Base-by-base conservation (phyloP, 164 flowering plant genomes). In the Brasenia schreberi region DNA sequence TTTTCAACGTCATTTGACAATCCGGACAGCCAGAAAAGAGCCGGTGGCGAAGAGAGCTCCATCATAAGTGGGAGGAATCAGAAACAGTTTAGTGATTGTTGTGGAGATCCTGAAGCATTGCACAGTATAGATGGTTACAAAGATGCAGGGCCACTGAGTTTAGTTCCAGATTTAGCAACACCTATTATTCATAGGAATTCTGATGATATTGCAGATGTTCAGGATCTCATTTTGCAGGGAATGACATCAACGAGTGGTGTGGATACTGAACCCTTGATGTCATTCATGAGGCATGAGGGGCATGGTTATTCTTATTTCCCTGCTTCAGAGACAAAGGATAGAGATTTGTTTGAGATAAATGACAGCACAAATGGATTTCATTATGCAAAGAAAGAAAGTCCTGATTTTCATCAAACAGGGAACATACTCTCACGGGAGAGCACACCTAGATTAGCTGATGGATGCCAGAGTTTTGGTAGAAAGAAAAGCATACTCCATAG, bases 401-500 rank as follows among this genome's bases (percentile, higher is more conserved):
- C 63, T 11, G 63, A 61, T 61, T n/a, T 23, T 18, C 10, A 61
- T 61, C n/a, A 69, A 2, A 73, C 71, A 27, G 64, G 10, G 49
- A 71, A 71, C 79, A 61, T 58, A 42, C 65, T 69, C 68, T 71
- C 79, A 19, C 62, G 72, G 62, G 72, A 70, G 5, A 52, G 63
- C 68, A 69, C 74, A 19, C 70, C 66, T 1, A 72, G 65, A 62
- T 71, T 73, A 60, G 59, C 70, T 43, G 71, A 63, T 33, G 45
- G 71, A 63, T 64, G 69, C 64, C 66, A 67, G 68, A 64, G 68
- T n/a, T 68, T 67, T 56, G 10, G 43, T 18, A 78, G 73, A 73
- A 73, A 62, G 53, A 76, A 65, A 66, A 80, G 71, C 52, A 65
- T 75, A 65, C 72, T 81, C 66, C 81, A 81, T 65, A 73, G 77